Percentiles rank a stretch among this genome's conserved stretches.
Conservation (phyloP, 2,329 filamentous ascomycete genomes). For the Verticillium isaacii region DNA sequence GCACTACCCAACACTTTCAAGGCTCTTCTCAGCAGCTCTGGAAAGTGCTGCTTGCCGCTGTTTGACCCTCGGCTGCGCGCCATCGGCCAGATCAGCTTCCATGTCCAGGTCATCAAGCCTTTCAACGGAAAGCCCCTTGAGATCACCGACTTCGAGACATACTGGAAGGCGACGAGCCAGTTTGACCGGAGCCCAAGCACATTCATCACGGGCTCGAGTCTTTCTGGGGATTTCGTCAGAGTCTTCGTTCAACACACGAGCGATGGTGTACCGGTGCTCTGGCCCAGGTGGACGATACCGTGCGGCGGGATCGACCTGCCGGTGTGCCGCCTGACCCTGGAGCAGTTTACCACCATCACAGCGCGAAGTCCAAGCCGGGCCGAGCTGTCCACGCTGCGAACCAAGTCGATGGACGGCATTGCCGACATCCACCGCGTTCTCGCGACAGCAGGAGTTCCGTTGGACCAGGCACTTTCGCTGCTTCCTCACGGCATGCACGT, state of each 20-base stretch:
- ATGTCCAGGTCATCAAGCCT: conserved; percentile 93
- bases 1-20: conserved; percentile 85
- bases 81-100: conserved; percentile 91
- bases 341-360: conserved; percentile 60
- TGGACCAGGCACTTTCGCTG: conserved; percentile 69
- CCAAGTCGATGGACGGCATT: conserved; percentile 48
- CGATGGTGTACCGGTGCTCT: conserved; percentile 82
- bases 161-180: conserved; percentile 98
- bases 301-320: conserved; percentile 76
- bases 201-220: conserved; percentile 88
- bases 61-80: conserved; percentile 89
- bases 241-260: conserved; percentile 88
- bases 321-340: conserved; percentile 70
- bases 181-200: conserved; percentile 80
- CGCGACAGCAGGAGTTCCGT: conserved; percentile 70
- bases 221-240: conserved; percentile 92
- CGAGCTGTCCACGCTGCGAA: conserved; percentile 36
- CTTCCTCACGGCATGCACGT: conserved; percentile 79
- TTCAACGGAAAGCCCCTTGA: conserved; percentile 90
- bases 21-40: conserved; percentile 67
- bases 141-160: conserved; percentile 97
- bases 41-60: conserved; percentile 77
- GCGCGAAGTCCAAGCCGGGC: conserved; percentile 33
- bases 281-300: conserved; percentile 76
- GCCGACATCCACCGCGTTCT: conserved; percentile 67